Evolutionary conservation across 139 green algal species (phyloP).

Genomic region (Chlamydomonas sp.): DNA sequence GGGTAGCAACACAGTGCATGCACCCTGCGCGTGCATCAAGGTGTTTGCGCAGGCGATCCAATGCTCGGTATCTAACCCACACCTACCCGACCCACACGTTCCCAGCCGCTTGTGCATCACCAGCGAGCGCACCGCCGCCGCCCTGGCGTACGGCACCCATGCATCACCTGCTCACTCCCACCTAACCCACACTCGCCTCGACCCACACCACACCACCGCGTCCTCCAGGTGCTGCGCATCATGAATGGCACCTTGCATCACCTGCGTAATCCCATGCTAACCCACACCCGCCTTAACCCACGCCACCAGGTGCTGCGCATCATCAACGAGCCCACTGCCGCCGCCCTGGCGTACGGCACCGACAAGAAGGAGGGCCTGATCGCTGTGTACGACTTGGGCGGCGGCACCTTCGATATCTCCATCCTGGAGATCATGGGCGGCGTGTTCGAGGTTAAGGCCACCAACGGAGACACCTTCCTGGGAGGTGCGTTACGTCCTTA

Average conservation of each 20-base stretch:
- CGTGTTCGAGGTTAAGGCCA: slow-evolving; percentile 99
- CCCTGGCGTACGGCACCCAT: slow-evolving; percentile 93
- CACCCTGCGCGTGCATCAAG: too few species aligned
- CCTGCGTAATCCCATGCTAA: not conserved
- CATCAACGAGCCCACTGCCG: slow-evolving; percentile 99
- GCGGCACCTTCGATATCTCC: slow-evolving; percentile 98
- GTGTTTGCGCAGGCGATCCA: too few species aligned
- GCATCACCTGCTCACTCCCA: too few species aligned
- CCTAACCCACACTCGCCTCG: too few species aligned
- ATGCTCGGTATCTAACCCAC: too few species aligned
- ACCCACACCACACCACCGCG: too few species aligned
- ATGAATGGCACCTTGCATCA: not conserved
- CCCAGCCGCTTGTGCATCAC: slow-evolving; percentile 87
- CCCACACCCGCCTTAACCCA: not conserved
- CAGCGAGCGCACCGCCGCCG: slow-evolving; percentile 98
- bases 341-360: slow-evolving; percentile 93
- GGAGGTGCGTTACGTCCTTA: slow-evolving; percentile 67
- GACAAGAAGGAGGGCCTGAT: slow-evolving; percentile 98
- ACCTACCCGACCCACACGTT: too few species aligned
- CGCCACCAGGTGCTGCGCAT: slow-evolving; percentile 83
- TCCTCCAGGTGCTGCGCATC: too few species aligned
- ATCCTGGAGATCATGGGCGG: slow-evolving; percentile 98
- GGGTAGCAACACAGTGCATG: too few species aligned
- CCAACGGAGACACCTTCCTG: slow-evolving; percentile 99
- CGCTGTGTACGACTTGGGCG: slow-evolving; percentile 94